Evolutionary conservation across 257 asterid species (phyloP).

Genomic region (Dorcoceras hygrometricum): DNA sequence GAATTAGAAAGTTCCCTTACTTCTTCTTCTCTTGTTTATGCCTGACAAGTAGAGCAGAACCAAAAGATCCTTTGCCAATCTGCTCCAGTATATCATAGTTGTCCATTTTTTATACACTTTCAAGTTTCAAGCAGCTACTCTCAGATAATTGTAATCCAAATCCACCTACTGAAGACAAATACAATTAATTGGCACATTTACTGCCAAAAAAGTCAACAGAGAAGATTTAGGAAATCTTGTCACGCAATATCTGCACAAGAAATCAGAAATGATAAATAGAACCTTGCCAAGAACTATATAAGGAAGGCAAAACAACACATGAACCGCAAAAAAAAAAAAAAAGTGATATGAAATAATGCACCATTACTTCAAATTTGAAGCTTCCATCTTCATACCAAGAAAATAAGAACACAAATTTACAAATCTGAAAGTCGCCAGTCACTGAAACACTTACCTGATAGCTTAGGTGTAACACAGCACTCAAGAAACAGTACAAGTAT

Average conservation of each 20-base stretch:
- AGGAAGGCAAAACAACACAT: background rate
- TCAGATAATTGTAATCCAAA: conserved; percentile 16
- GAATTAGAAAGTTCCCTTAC: conserved; percentile 41
- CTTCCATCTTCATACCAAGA: conserved; percentile 21
- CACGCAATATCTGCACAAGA: background rate
- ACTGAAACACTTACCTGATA: conserved; percentile 10
- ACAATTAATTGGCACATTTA: conserved; percentile 10
- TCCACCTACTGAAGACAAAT: conserved; percentile 20
- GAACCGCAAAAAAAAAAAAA: background rate
- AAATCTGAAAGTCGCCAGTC: conserved; percentile 20
- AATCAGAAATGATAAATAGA: conserved; percentile 13
- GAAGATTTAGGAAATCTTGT: background rate
- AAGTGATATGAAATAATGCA: background rate
- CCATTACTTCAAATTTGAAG: background rate
- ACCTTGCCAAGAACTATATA: background rate
- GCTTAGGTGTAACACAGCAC: conserved; percentile 17
- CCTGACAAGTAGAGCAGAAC: conserved; percentile 93
- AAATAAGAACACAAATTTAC: conserved; percentile 11
- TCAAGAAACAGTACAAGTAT: conserved; percentile 14
- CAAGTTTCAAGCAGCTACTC: conserved; percentile 13
- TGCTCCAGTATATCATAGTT: conserved; percentile 85
- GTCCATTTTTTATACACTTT: conserved; percentile 57
- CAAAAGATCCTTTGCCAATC: conserved; percentile 95
- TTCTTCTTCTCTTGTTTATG: conserved; percentile 90
- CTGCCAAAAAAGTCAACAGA: conserved; percentile 6